Conservation (phyloP, 2,329 filamentous ascomycete species). For the Blastomyces silverae region DNA sequence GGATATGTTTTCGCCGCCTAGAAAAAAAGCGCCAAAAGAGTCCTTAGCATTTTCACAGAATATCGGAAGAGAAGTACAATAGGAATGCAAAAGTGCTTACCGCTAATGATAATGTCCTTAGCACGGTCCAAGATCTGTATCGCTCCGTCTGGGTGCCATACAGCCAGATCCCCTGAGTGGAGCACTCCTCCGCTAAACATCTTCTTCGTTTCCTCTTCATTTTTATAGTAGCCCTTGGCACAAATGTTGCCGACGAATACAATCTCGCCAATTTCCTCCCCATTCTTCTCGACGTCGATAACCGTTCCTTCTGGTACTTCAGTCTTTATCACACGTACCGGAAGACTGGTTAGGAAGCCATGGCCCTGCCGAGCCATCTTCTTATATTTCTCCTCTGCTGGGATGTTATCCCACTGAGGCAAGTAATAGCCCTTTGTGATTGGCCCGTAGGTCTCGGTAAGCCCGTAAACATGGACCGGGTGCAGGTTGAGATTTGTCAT, state of each 20-base stretch:
- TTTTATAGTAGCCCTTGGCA: conserved; percentile 85
- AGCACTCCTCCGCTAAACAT: conserved; percentile 79
- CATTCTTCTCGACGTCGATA: conserved; percentile 61
- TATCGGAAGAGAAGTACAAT: not conserved
- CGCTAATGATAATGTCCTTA: conserved; percentile 97
- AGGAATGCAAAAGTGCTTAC: conserved; percentile 42
- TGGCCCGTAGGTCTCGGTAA: conserved; percentile 85
- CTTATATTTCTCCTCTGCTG: conserved; percentile 68
- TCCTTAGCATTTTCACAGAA: conserved; percentile 5
- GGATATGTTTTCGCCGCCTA: conserved; percentile 93
- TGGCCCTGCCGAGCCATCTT: conserved; percentile 93
- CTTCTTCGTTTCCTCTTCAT: conserved; percentile 74
- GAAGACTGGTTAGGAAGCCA: conserved; percentile 76
- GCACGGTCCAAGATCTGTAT: conserved; percentile 88
- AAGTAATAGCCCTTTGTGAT: conserved; percentile 91
- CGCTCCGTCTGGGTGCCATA: conserved; percentile 85
- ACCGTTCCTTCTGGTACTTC: conserved; percentile 62
- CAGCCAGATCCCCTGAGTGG: conserved; percentile 87
- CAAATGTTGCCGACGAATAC: conserved; percentile 90
- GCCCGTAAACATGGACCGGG: conserved; percentile 88
- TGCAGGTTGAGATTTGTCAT: conserved; percentile 83
- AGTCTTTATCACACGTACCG: conserved; percentile 73
- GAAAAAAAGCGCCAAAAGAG: not conserved
- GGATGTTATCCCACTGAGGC: conserved; percentile 72
- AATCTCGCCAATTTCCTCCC: conserved; percentile 73